Percentiles rank a stretch among this genome's conserved stretches.
These are phyloP conservation scores for Fusarium graminum DNA, from an alignment of 2,329 filamentous ascomycete genomes.

Conservation along the genomic window DNA sequence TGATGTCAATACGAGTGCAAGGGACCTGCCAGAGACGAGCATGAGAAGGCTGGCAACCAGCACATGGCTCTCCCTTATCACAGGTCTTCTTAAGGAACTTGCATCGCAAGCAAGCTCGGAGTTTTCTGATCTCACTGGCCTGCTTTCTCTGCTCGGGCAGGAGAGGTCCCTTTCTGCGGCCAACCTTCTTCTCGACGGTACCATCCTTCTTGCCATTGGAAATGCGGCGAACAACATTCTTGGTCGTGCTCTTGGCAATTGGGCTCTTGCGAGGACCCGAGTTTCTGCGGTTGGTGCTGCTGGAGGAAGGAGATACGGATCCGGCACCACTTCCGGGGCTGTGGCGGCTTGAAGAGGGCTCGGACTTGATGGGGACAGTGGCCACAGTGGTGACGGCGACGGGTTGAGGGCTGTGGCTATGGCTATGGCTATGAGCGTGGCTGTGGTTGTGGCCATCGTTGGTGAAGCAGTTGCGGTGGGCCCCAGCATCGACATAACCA, in stretches of 20 bases:
- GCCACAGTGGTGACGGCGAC: slow-evolving; percentile 76
- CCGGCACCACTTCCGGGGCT: slow-evolving; percentile 72
- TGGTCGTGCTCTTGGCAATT: slow-evolving; percentile 78
- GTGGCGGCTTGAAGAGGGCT: slow-evolving; percentile 65
- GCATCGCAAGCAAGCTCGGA: slow-evolving; percentile 92
- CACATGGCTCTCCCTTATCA: slow-evolving; percentile 96
- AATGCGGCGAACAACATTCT: slow-evolving; percentile 85
- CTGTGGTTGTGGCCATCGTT: slow-evolving; percentile 66
- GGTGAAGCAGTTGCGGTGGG: slow-evolving; percentile 73
- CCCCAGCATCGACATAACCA: slow-evolving; percentile 72
- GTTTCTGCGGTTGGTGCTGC: slow-evolving; percentile 72
- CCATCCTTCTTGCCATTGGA: slow-evolving; percentile 84
- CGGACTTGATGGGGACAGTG: slow-evolving; percentile 76
- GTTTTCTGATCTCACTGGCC: slow-evolving; percentile 95
- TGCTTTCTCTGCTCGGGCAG: slow-evolving; percentile 95
- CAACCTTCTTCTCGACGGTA: slow-evolving; percentile 88
- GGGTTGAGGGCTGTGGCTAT: slow-evolving; percentile 57
- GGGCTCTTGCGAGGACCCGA: slow-evolving; percentile 81
- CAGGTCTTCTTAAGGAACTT: slow-evolving; percentile 99
- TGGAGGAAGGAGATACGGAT: slow-evolving; percentile 72
- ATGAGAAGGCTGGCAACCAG: slow-evolving; percentile 94
- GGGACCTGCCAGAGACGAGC: slow-evolving; percentile 97
- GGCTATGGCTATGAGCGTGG: slow-evolving; percentile 36
- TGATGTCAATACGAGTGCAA: slow-evolving; percentile 98
- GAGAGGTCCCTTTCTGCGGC: slow-evolving; percentile 88